These are phyloP conservation scores for Triticum monococcum DNA, from an alignment of 176 grass and related monocot genomes.

Conservation along the genomic window DNA sequence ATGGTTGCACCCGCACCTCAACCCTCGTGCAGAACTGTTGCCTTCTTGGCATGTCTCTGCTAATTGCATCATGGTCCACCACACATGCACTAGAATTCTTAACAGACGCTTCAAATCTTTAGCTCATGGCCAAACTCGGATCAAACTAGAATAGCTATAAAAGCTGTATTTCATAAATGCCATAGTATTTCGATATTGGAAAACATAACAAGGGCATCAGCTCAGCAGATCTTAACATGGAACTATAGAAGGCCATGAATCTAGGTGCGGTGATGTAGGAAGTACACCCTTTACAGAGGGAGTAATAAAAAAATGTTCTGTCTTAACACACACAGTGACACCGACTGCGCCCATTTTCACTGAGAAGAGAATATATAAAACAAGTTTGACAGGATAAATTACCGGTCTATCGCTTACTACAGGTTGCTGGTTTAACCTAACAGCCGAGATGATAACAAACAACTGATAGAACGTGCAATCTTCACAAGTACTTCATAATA, in stretches of 20 bases:
- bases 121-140: neutral
- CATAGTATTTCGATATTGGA: neutral
- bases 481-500: neutral
- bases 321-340: neutral
- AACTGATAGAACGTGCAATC: neutral
- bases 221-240: neutral
- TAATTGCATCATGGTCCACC: neutral
- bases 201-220: neutral
- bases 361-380: neutral
- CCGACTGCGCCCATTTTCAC: neutral
- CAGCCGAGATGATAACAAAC: neutral
- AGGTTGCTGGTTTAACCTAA: neutral
- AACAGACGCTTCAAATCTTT: neutral
- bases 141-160: neutral
- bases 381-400: neutral
- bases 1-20: conserved; percentile 19
- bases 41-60: conserved; percentile 24
- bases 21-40: conserved; percentile 21
- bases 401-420: neutral
- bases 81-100: neutral
- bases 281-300: no score
- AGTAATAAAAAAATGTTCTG: neutral
- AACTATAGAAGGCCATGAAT: neutral
- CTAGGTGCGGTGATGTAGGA: neutral
- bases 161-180: neutral